Evolutionary conservation across 805 yeast genomes (phyloP), one percentile per base, ranked within the genome.

Genomic region (Blastobotrys robertii): DNA sequence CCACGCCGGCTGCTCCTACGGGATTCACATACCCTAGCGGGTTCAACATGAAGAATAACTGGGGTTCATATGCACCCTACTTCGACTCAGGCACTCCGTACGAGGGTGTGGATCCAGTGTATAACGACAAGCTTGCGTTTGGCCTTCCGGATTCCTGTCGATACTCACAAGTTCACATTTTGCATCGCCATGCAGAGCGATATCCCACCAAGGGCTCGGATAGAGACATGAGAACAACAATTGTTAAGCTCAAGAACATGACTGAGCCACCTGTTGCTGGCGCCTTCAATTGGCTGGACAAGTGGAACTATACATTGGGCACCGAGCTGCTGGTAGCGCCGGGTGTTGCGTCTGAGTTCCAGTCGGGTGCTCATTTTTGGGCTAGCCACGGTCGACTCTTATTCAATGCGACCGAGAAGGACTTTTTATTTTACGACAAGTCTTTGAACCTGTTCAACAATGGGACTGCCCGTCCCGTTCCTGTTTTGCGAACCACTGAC

Each of bases 111-210:
- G 44, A 45, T 15, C 19, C 33, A 19, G 25, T 6, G 6, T 19
- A 19, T 6, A 19, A 19, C 25, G 25, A 19, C 25, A 30, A 15
- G 16, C 15, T 13, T 11, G 28, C 33, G 15, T 30, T 16, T 8
- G 41, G 41, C 8, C 30, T 30, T 7, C 43, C 43, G 3, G 16
- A 34, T 4, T 8, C 14, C 16, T 79, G 84, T 59, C 53, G 60
- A 4, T 65, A 79, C 43, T 75, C 74, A 51, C 90, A 82, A 59
- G 84, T 81, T 8, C 86, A 81, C 50, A 62, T 82, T 15, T 62
- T 81, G 41, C 77, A 79, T 51, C 72, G 95, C 55, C 94, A 85
- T 55, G 94, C 90, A 14, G 92, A 84, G 59, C 67, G 94, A 50
- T 82, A 68, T 54, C 86, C 85, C 2, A 72, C 82, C 2, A 58